phyloP scores from a whole-genome alignment of 768 basidiomycete species.

The Imleria badia region DNA sequence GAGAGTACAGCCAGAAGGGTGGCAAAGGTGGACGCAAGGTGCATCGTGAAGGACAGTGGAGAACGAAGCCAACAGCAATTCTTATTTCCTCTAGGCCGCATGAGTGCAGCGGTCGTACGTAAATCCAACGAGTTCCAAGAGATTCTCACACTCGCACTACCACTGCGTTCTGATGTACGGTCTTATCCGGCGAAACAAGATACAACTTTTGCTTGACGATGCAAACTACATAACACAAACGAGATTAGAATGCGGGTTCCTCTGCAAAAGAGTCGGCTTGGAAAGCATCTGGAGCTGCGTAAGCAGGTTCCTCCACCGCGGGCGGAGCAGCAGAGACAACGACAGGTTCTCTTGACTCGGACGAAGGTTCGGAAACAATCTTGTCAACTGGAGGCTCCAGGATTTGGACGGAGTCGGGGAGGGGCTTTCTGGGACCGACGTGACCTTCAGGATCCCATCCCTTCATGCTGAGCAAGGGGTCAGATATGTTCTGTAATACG shows the following conservation, averaged over 20 bases:
- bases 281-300: constrained; percentile 29
- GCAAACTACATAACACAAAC: constrained; percentile 18
- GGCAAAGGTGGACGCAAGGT: constrained; percentile 5
- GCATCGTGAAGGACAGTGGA: constrained; percentile 19
- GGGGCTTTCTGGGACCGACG: constrained; percentile 85
- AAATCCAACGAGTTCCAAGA: neutral
- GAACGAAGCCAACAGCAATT: neutral
- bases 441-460: constrained; percentile 91
- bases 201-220: constrained; percentile 15
- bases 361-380: constrained; percentile 82
- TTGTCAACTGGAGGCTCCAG: constrained; percentile 90
- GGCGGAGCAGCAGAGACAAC: constrained; percentile 49
- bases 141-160: neutral
- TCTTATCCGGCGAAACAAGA: constrained; percentile 3
- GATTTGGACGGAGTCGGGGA: constrained; percentile 93
- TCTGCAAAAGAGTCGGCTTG: constrained; percentile 45
- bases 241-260: constrained; percentile 59
- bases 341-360: constrained; percentile 80
- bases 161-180: neutral
- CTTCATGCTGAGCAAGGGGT: constrained; percentile 74
- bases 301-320: constrained; percentile 50
- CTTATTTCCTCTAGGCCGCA: neutral
- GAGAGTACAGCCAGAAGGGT: constrained; percentile 17
- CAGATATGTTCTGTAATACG: constrained; percentile 5
- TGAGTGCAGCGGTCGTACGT: neutral